Percentiles rank a stretch among this genome's conserved stretches.
These are phyloP conservation scores for Apiospora kogelbergensis DNA, from an alignment of 2,329 filamentous ascomycete species.

Conservation along the genomic window DNA sequence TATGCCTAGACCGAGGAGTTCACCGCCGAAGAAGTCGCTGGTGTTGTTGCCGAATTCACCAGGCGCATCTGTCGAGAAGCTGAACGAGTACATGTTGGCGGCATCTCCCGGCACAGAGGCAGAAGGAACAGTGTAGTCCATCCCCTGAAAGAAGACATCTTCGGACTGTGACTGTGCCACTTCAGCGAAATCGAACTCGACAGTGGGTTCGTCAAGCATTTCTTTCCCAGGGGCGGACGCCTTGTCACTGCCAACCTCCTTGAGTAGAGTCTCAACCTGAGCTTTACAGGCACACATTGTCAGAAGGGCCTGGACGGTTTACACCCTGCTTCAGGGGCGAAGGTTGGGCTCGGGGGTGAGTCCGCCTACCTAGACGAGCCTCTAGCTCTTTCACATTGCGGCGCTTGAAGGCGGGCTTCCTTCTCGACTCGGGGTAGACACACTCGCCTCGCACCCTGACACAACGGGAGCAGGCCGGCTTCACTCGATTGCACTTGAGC, in stretches of 20 bases:
- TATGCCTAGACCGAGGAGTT: slow-evolving; percentile 74
- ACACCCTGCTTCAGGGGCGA: slow-evolving; percentile 11
- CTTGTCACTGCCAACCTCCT: slow-evolving; percentile 53
- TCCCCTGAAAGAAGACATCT: slow-evolving; percentile 26
- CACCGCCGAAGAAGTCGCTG: slow-evolving; percentile 43
- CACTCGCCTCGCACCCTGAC: slow-evolving; percentile 73
- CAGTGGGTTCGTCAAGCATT: slow-evolving; percentile 15
- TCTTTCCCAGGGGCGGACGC: neutral
- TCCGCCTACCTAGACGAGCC: slow-evolving; percentile 70
- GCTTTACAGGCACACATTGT: slow-evolving; percentile 43
- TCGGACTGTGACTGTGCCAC: slow-evolving; percentile 21
- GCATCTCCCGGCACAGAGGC: neutral
- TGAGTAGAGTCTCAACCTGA: slow-evolving; percentile 80
- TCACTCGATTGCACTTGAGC: slow-evolving; percentile 80
- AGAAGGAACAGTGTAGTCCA: slow-evolving; percentile 23
- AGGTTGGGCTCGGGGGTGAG: neutral
- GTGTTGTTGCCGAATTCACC: neutral
- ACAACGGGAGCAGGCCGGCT: slow-evolving; percentile 80
- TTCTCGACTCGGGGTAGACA: slow-evolving; percentile 83
- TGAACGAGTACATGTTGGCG: neutral
- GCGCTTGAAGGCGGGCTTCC: slow-evolving; percentile 85
- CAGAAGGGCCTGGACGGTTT: neutral
- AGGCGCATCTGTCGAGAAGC: neutral
- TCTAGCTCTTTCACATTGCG: slow-evolving; percentile 90
- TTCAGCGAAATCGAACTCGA: slow-evolving; percentile 23